phyloP scores from a whole-genome alignment of 1,139 yeast genomes.

The Lodderomyces parapsilosis region DNA sequence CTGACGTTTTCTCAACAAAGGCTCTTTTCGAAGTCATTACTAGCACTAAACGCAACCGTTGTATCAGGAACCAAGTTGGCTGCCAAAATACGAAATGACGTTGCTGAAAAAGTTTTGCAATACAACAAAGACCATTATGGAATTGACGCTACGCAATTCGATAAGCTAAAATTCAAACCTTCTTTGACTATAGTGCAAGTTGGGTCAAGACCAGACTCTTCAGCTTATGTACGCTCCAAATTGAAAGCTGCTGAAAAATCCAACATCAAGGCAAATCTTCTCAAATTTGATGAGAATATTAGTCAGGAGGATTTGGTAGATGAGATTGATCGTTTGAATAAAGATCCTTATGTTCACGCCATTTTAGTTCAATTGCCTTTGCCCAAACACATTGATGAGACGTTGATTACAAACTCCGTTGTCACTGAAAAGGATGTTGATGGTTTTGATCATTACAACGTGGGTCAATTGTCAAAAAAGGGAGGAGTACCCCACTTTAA shows the following conservation, averaged over 20 bases:
- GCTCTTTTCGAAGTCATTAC: conserved; percentile 15
- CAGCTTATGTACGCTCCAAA: conserved; percentile 75
- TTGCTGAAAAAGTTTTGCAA: conserved; percentile 43
- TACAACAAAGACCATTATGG: conserved; percentile 33
- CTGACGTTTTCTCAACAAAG: conserved; percentile 7
- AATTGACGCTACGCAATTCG: conserved; percentile 18
- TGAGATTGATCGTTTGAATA: conserved; percentile 56
- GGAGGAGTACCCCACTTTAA: conserved; percentile 70
- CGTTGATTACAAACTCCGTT: conserved; percentile 66
- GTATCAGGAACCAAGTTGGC: conserved; percentile 48
- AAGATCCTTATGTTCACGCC: conserved; percentile 67
- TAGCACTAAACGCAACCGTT: conserved; percentile 33
- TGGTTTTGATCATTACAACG: conserved; percentile 73
- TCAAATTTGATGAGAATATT: conserved; percentile 57
- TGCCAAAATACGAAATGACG: conserved; percentile 32
- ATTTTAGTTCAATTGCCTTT: conserved; percentile 71
- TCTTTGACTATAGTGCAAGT: conserved; percentile 70
- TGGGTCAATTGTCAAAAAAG: conserved; percentile 72
- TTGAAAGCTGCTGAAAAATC: conserved; percentile 70
- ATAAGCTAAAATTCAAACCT: conserved; percentile 52
- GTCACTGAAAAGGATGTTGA: conserved; percentile 72
- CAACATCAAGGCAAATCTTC: conserved; percentile 57
- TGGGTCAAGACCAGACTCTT: conserved; percentile 74
- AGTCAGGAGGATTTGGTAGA: conserved; percentile 55
- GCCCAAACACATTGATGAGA: conserved; percentile 69